phyloP scores from a whole-genome alignment of 202 grass and related monocot species.

The Panicum virgatum region DNA sequence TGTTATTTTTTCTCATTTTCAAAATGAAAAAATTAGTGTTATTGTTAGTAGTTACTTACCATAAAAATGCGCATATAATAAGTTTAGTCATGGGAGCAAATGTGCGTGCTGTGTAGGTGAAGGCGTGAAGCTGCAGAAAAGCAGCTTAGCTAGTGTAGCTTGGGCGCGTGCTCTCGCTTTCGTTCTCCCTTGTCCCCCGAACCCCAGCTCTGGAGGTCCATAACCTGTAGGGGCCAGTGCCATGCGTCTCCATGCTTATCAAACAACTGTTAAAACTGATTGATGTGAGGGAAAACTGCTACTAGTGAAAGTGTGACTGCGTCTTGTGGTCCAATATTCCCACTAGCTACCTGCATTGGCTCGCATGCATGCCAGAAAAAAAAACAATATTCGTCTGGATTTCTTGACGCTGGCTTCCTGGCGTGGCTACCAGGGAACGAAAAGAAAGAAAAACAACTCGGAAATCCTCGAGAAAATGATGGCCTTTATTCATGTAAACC shows the following conservation, averaged over 20 bases:
- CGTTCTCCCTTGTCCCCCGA: neutral
- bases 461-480: neutral
- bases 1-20: neutral
- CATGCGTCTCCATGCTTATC: conserved; percentile 14
- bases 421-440: neutral
- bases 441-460: neutral
- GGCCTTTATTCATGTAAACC: neutral
- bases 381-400: neutral
- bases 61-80: neutral
- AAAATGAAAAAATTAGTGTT: neutral
- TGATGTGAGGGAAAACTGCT: conserved; percentile 53
- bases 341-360: conserved; percentile 25
- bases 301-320: conserved; percentile 43
- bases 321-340: conserved; percentile 49
- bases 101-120: neutral
- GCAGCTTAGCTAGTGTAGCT: neutral
- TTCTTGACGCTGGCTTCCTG: conserved; percentile 37
- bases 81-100: neutral
- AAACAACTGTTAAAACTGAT: conserved; percentile 21
- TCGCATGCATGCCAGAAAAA: neutral
- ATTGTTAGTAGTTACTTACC: no score
- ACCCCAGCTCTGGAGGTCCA: conserved; percentile 5
- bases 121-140: neutral
- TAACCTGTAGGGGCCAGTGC: conserved; percentile 5
- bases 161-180: conserved; percentile 8